Evolutionary conservation across 106 monocot species (phyloP).

Genomic region (Dioscorea alata): DNA sequence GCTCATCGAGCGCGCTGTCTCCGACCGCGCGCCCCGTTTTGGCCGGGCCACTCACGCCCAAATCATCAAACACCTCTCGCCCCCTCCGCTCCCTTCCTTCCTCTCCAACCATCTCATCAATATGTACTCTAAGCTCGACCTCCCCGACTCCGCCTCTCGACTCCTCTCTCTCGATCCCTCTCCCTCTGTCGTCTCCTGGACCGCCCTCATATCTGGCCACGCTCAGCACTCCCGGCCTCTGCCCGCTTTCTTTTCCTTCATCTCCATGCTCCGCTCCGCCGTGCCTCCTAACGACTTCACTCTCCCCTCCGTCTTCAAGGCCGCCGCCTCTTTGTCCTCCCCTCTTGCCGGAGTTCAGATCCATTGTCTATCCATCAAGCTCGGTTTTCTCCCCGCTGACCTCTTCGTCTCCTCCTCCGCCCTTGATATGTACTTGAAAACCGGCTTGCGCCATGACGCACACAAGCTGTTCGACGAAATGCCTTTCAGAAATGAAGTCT

Average conservation of each 20-base stretch:
- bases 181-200: constrained; percentile 76
- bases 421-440: constrained; percentile 61
- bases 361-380: constrained; percentile 43
- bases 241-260: constrained; percentile 43
- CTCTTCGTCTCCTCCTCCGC: constrained; percentile 52
- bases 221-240: constrained; percentile 53
- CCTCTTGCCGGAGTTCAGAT: constrained; percentile 22
- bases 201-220: constrained; percentile 67
- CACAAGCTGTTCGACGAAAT: constrained; percentile 69
- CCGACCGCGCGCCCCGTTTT: constrained; percentile 39
- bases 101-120: constrained; percentile 88
- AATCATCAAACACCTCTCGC: constrained; percentile 35
- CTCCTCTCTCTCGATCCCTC: constrained; percentile 36
- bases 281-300: constrained; percentile 89
- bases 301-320: constrained; percentile 75
- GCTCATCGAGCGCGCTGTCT: constrained; percentile 44
- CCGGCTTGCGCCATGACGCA: constrained; percentile 23
- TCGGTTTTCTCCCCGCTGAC: constrained; percentile 34
- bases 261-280: constrained; percentile 41
- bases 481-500: constrained; percentile 37
- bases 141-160: constrained; percentile 24
- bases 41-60: constrained; percentile 61
- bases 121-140: constrained; percentile 92
- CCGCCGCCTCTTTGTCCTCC: constrained; percentile 27
- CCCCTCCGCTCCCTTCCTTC: constrained; percentile 50